Evolutionary conservation across 106 monocot species (phyloP).

Genomic region (Dendrobium nobile): DNA sequence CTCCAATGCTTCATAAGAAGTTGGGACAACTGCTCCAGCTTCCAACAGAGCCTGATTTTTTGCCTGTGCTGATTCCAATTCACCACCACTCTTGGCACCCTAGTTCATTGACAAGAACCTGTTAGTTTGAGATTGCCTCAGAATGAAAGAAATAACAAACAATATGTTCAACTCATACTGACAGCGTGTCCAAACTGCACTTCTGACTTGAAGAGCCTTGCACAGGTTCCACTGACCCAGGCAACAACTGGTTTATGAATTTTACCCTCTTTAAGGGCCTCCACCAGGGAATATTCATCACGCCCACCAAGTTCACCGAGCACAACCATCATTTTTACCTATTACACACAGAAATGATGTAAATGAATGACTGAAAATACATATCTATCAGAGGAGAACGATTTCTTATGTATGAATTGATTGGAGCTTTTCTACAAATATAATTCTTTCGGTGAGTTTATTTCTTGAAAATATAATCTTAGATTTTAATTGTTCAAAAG

Average conservation of each 20-base stretch:
- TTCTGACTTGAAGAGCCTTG: constrained; percentile 94
- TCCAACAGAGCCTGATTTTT: constrained; percentile 89
- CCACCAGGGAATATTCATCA: constrained; percentile 94
- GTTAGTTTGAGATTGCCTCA: background rate
- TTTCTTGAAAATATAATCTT: background rate
- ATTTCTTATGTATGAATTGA: background rate
- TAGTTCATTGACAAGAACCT: constrained; percentile 11
- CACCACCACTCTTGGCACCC: constrained; percentile 99
- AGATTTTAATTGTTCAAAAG: background rate
- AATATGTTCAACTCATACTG: constrained; percentile 26
- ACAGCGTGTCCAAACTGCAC: constrained; percentile 99
- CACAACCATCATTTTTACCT: constrained; percentile 98
- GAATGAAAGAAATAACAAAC: background rate
- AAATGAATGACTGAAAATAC: background rate
- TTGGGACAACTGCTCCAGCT: constrained; percentile 91
- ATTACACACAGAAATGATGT: constrained; percentile 4
- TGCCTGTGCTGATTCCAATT: constrained; percentile 93
- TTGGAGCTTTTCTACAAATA: background rate
- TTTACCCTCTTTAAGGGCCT: constrained; percentile 81
- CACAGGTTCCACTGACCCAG: constrained; percentile 99
- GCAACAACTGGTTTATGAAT: constrained; percentile 98
- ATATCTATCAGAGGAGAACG: background rate
- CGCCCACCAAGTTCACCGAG: constrained; percentile 91
- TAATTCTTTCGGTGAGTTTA: background rate
- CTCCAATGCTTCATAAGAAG: constrained; percentile 93